These are phyloP conservation scores for Cinnamomum chago DNA, from an alignment of 164 flowering plant genomes.

Conservation along the genomic window DNA sequence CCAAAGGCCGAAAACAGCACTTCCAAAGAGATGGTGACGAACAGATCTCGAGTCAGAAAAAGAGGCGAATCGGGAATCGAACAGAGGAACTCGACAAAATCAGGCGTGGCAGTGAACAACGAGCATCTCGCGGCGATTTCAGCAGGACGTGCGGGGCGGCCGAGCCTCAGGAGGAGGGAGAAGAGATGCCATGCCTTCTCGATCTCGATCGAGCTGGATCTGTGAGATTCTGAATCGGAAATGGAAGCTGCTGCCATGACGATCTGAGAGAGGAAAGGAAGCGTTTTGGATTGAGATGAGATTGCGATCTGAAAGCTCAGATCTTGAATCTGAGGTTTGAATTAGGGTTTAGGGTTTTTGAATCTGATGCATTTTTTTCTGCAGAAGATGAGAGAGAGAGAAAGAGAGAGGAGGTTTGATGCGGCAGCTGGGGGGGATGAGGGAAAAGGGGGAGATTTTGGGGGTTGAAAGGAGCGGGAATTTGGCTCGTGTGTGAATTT, in stretches of 20 bases:
- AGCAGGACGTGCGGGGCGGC: constrained; percentile 27
- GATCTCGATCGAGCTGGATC: constrained; percentile 6
- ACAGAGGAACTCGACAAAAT: constrained; percentile 33
- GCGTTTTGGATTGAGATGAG: not conserved
- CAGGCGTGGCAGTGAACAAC: constrained; percentile 22
- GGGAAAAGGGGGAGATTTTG: not conserved
- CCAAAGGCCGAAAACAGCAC: constrained; percentile 16
- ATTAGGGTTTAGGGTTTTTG: constrained; percentile 3
- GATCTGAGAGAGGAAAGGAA: not conserved
- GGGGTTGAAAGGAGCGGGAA: constrained; percentile 16
- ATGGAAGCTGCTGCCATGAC: constrained; percentile 19
- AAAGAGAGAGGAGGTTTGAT: not conserved
- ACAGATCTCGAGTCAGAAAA: constrained; percentile 12
- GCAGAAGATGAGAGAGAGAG: constrained; percentile 6
- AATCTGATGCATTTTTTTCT: not conserved
- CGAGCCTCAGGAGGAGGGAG: constrained; percentile 21
- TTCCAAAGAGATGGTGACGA: constrained; percentile 24
- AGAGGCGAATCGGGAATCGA: constrained; percentile 42
- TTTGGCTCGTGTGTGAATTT: constrained; percentile 5
- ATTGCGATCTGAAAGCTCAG: too few species aligned
- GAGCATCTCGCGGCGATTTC: constrained; percentile 34
- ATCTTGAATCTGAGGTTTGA: not conserved
- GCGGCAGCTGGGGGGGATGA: not conserved
- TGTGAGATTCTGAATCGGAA: not conserved
- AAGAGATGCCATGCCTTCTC: constrained; percentile 39